Base-by-base conservation (phyloP, 179 eudicot genomes). In the Gypsophila paniculata region DNA sequence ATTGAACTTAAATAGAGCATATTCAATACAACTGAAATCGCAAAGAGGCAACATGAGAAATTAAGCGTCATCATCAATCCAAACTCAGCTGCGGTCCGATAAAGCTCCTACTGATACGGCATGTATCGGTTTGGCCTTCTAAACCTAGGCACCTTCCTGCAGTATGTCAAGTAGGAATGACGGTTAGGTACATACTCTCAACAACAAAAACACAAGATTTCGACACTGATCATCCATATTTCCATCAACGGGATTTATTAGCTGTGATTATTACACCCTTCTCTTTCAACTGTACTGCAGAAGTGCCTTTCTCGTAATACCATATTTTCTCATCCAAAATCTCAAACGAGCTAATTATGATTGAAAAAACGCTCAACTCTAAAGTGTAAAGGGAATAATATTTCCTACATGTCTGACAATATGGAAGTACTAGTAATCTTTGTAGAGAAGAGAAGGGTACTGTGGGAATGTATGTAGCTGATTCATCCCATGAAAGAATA, bases 121-220 rank as follows among this genome's bases (percentile, higher is more conserved):
- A 82, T 82, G 75, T 71, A 82, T 12, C 83, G 85, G 68, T 72
- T 71, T 23, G 85, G 85, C 79, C 85, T 79, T 77, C 85, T 68
- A 75, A 74, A 82, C 78, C 85, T 77, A n/a, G 85, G 85, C 68
- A 65, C 81, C 76, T 80, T 82, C 80, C 85, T 82, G 83, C 81
- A 82, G 22, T 9, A 36, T 69, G 34, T 5, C 22, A 6, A 12
- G 8, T 4, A 38, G 21, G 13, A 51, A 52, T 46, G 32, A 25
- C 34, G 13, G 38, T 69, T 36, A 54, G 52, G 1, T 46, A 46
- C 15, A 46, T 46, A 12, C 52, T 46, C 52, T 46, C 52, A 46
- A 46, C 15, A 46, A 46, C 14, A 46, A 46, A 46, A 46, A 2
- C 14, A 46, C 14, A 13, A 1, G 49, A 44, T 44, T 5, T 44